Base-by-base conservation (phyloP, 2,329 filamentous ascomycete genomes). In the Geosmithia flava region DNA sequence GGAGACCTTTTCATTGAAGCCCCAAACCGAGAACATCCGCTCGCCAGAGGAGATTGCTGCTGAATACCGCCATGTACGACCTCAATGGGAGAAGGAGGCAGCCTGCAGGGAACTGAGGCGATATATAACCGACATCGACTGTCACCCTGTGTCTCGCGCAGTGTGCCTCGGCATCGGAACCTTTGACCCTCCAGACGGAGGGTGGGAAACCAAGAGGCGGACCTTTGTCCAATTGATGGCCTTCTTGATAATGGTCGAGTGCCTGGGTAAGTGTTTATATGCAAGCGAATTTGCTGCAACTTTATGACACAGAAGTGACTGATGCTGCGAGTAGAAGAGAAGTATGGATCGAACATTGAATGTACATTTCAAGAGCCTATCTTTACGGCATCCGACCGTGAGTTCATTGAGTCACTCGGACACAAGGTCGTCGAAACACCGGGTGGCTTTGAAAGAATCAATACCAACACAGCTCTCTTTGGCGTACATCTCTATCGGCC, bases 401-500 rank as follows among this genome's bases (percentile, higher is more conserved):
- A 62, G 0, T 83, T 81, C 53, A 70, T 83, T 27, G 57, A 67
- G 50, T 64, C 68, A 20, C 70, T 82, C 0, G 75, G 78, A n/a
- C 75, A 78, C 47, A 48, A 62, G 2, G 66, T 75, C 3, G 65
- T 76, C 3, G 64, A 73, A 1, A 66, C 74, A 2, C 82, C 83
- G 0, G 56, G 49, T 0, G 81, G 70, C 0, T 81, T 78, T 53
- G 59, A 68, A 0, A 54, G 69, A 6, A 66, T 85, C 10, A 66
- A 70, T 16, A 45, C 57, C 0, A 55, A 62, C 0, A 73, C 76
- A 0, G 58, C 87, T 1, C 65, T 83, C 2, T 86, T 76, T 53
- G 81, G 77, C 1, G 69, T 85, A 0, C 81, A 85, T 46, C 68
- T 81, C 50, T 79, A 80, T 49, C 67, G 64, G 20, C 67, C 63